These are phyloP conservation scores for Leishmania lainsoni DNA, from an alignment of 208 protist genomes.

Conservation along the genomic window DNA sequence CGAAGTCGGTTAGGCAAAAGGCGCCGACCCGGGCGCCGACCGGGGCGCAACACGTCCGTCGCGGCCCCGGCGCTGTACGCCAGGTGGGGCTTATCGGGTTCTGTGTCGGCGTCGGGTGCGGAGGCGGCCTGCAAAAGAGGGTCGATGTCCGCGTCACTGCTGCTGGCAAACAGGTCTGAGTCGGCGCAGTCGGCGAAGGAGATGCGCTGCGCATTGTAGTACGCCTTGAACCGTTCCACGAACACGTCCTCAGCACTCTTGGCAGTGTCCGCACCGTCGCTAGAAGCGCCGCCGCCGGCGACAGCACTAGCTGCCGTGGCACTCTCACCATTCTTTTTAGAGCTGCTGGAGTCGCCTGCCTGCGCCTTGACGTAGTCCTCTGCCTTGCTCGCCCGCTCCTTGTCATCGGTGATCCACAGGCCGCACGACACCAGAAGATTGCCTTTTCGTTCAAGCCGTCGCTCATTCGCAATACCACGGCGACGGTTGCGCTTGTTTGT, in stretches of 20 bases:
- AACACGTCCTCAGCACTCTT: constrained; percentile 23
- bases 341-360: constrained; percentile 8
- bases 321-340: constrained; percentile 20
- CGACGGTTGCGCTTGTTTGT: constrained; percentile 54
- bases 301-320: neutral
- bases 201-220: constrained; percentile 27
- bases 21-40: constrained; percentile 18
- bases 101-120: neutral
- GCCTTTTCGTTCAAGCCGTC: constrained; percentile 51
- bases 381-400: constrained; percentile 55
- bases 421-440: constrained; percentile 71
- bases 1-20: constrained; percentile 31
- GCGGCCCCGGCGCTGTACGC: neutral
- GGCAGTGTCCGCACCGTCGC: constrained; percentile 13
- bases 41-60: neutral
- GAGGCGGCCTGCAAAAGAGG: constrained; percentile 11
- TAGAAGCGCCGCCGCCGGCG: neutral
- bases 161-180: constrained; percentile 8
- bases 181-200: constrained; percentile 23
- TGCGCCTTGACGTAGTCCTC: constrained; percentile 49
- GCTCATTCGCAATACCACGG: constrained; percentile 68
- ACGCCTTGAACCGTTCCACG: constrained; percentile 34
- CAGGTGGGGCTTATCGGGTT: neutral
- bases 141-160: constrained; percentile 22
- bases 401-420: constrained; percentile 74